phyloP scores from a whole-genome alignment of 306 rosid genomes.

The Mimosa pudica region DNA sequence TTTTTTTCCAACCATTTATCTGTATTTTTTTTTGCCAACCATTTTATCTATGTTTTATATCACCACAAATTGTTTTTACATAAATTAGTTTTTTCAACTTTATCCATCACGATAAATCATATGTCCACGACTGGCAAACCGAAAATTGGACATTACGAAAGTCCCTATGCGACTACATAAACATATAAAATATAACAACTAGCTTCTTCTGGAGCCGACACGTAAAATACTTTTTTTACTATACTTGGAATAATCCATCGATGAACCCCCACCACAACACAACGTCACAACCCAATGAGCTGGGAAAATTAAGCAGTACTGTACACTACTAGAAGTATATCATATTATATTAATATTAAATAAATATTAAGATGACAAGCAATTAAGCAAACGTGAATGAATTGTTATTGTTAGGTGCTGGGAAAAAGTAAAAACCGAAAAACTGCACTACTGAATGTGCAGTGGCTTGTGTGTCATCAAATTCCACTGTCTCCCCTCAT shows the following conservation, averaged over 20 bases:
- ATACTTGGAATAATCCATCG: background rate
- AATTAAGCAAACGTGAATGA: no score
- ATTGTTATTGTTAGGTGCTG: background rate
- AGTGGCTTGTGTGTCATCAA: background rate
- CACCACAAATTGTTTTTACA: background rate
- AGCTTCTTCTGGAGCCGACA: background rate
- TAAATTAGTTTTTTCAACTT: background rate
- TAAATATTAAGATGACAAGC: no score
- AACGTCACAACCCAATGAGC: background rate
- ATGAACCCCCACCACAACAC: background rate
- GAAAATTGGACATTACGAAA: background rate
- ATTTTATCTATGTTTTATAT: no score
- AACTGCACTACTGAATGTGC: background rate
- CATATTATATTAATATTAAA: no score
- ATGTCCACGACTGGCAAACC: background rate
- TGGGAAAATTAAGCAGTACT: background rate
- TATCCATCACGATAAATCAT: background rate
- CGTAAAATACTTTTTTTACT: background rate
- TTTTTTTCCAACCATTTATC: no score
- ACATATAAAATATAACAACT: background rate
- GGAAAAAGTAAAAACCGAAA: background rate
- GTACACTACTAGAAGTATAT: no score
- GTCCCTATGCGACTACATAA: background rate
- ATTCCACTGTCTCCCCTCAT: background rate
- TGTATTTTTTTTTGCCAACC: no score